Conservation (phyloP, 1,284 basidiomycete genomes). For the Cutaneotrichosporon spelunceum region DNA sequence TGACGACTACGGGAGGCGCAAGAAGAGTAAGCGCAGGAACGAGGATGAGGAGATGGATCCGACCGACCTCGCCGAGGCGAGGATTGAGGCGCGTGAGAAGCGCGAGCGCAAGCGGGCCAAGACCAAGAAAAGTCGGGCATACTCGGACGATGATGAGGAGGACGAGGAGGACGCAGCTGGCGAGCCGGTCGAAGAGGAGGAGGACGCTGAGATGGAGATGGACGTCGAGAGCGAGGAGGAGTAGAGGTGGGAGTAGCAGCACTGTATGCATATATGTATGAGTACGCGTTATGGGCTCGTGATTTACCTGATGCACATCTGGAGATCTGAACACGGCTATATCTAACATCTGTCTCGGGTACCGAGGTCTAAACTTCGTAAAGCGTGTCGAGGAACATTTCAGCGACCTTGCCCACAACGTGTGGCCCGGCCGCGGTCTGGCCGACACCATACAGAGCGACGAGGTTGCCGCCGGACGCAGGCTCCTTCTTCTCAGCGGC, state of each 20-base stretch:
- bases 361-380: slow-evolving; percentile 59
- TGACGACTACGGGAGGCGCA: slow-evolving; percentile 22
- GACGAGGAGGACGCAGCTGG: slow-evolving; percentile 26
- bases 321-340: not conserved
- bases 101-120: slow-evolving; percentile 31
- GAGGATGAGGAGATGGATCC: slow-evolving; percentile 34
- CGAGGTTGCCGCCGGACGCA: slow-evolving; percentile 67
- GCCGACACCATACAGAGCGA: slow-evolving; percentile 81
- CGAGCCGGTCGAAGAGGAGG: slow-evolving; percentile 29
- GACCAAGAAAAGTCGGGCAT: slow-evolving; percentile 14
- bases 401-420: slow-evolving; percentile 81
- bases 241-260: slow-evolving; percentile 6
- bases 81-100: slow-evolving; percentile 36
- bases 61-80: slow-evolving; percentile 39
- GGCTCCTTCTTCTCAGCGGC: slow-evolving; percentile 68
- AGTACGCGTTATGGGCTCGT: not conserved
- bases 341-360: not conserved
- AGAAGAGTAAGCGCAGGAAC: slow-evolving; percentile 23
- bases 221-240: slow-evolving; percentile 50
- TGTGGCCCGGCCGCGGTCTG: slow-evolving; percentile 79
- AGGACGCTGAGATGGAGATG: slow-evolving; percentile 41
- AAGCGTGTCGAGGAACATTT: slow-evolving; percentile 73
- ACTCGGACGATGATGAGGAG: slow-evolving; percentile 24
- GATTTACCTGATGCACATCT: not conserved
- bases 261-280: slow-evolving; percentile 5